These are phyloP conservation scores for Plantago elongata DNA, from an alignment of 257 asterid species.

Conservation along the genomic window DNA sequence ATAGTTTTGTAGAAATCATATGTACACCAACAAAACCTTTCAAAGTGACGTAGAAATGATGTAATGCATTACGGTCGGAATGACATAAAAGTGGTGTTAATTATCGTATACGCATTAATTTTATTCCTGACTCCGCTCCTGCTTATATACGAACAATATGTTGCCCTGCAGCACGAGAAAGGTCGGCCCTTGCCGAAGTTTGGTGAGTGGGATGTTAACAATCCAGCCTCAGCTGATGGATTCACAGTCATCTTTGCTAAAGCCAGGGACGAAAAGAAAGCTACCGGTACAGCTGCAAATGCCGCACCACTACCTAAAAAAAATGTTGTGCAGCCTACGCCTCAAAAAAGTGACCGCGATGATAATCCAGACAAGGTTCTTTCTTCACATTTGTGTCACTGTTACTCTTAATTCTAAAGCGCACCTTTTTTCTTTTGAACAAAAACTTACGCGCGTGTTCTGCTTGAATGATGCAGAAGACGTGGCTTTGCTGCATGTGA, in stretches of 20 bases:
- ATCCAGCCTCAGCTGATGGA: constrained; percentile 26
- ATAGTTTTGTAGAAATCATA: background rate
- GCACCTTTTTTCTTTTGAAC: too few relatives aligned
- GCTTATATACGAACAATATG: background rate
- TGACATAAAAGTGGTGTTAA: too few relatives aligned
- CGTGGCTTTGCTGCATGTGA: constrained; percentile 36
- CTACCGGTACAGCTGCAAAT: constrained; percentile 9
- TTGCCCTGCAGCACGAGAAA: constrained; percentile 12
- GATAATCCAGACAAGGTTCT: constrained; percentile 25
- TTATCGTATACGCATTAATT: background rate
- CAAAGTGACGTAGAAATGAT: background rate
- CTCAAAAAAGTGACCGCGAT: background rate
- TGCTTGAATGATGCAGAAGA: constrained; percentile 26
- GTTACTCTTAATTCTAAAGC: background rate
- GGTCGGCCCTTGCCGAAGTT: constrained; percentile 27
- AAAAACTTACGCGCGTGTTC: background rate
- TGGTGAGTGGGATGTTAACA: constrained; percentile 26
- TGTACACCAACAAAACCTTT: too few relatives aligned
- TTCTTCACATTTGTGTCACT: background rate
- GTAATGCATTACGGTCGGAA: too few relatives aligned
- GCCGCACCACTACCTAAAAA: constrained; percentile 13
- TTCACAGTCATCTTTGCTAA: constrained; percentile 31
- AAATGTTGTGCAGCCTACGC: background rate
- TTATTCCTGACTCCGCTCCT: background rate
- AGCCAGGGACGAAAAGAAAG: constrained; percentile 44